A percentile compares a stretch with the other conserved stretches of the same genome.
phyloP scores from a whole-genome alignment of 805 yeast species.

The Kodamaea restingae region DNA sequence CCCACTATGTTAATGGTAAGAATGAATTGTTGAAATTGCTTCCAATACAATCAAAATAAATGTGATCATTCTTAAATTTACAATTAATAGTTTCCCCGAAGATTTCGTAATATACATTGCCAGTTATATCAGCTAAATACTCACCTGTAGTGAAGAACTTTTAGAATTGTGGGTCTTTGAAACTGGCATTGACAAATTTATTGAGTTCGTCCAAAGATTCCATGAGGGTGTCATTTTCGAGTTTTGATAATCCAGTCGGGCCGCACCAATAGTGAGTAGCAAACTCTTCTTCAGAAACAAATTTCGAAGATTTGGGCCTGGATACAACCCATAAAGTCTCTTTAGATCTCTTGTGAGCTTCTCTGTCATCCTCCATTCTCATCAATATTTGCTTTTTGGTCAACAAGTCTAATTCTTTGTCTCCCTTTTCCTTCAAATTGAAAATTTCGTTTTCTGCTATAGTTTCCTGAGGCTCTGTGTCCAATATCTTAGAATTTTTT shows the following conservation, averaged over 20 bases:
- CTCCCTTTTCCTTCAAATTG: conserved; percentile 20
- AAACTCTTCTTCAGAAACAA: conserved; percentile 36
- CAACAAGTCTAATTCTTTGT: conserved; percentile 17
- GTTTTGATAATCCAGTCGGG: conserved; percentile 42
- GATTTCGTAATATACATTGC: conserved; percentile 5
- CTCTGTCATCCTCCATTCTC: conserved; percentile 91
- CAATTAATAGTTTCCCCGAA: not conserved
- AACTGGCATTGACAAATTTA: conserved; percentile 50
- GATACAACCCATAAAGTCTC: conserved; percentile 75
- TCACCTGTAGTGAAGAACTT: not conserved
- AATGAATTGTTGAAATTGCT: conserved; percentile 62
- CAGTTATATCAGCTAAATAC: conserved; percentile 4
- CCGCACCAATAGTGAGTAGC: conserved; percentile 47
- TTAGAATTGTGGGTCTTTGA: conserved; percentile 41
- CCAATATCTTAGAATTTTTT: conserved; percentile 23
- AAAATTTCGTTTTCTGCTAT: conserved; percentile 26
- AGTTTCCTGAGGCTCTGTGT: conserved; percentile 13
- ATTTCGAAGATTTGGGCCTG: conserved; percentile 35
- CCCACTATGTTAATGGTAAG: conserved; percentile 61
- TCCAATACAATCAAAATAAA: conserved; percentile 9
- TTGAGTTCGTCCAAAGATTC: conserved; percentile 53
- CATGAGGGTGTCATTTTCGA: conserved; percentile 40
- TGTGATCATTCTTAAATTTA: too few relatives aligned
- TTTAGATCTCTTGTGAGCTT: conserved; percentile 78
- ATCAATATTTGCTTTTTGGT: conserved; percentile 55